Evolutionary conservation across 352 stramenopile genomes (phyloP).

Genomic region (Pythium sukuiense): DNA sequence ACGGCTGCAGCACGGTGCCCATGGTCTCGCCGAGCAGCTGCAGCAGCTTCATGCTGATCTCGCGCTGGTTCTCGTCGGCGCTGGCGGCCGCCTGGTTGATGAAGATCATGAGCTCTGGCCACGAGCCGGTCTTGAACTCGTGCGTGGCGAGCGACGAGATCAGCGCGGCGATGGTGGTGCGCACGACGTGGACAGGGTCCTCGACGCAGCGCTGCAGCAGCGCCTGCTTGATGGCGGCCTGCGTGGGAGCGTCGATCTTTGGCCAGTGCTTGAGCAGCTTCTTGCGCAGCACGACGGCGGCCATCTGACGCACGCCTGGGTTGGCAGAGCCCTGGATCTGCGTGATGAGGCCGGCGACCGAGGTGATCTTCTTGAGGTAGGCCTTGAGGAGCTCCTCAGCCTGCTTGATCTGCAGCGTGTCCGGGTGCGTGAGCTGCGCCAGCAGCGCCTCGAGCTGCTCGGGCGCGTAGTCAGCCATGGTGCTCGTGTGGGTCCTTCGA

Average conservation of each 20-base stretch:
- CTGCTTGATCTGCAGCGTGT: slow-evolving; percentile 95
- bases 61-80: slow-evolving; percentile 79
- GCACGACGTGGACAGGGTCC: slow-evolving; percentile 88
- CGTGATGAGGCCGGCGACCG: slow-evolving; percentile 87
- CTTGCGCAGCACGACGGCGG: slow-evolving; percentile 93
- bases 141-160: slow-evolving; percentile 84
- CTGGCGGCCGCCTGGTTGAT: slow-evolving; percentile 89
- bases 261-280: slow-evolving; percentile 93
- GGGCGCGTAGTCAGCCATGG: slow-evolving; percentile 77
- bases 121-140: slow-evolving; percentile 73
- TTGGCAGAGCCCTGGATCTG: slow-evolving; percentile 83
- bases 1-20: slow-evolving; percentile 78
- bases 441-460: slow-evolving; percentile 87
- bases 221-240: slow-evolving; percentile 85
- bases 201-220: slow-evolving; percentile 83
- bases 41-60: slow-evolving; percentile 94
- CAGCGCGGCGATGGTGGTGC: slow-evolving; percentile 79
- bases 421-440: slow-evolving; percentile 90
- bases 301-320: slow-evolving; percentile 89
- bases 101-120: slow-evolving; percentile 94
- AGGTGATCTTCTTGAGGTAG: slow-evolving; percentile 90
- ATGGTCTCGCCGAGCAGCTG: slow-evolving; percentile 93
- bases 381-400: slow-evolving; percentile 92
- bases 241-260: slow-evolving; percentile 83
- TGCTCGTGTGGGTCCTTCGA: slow-evolving; percentile 8